phyloP scores from a whole-genome alignment of 2,329 filamentous ascomycete species.

The Parastagonospora avenae region DNA sequence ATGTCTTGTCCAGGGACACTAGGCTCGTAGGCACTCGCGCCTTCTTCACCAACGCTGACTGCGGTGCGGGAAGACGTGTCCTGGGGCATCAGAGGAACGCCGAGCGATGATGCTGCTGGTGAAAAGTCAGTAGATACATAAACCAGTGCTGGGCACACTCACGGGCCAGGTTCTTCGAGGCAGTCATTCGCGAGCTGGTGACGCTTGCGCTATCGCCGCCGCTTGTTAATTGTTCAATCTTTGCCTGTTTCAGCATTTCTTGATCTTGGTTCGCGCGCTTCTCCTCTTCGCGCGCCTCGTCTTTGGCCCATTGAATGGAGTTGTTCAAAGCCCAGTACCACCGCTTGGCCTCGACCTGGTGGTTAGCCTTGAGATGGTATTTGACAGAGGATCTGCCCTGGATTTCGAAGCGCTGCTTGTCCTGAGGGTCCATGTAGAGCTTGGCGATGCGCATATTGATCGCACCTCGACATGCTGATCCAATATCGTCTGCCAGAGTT shows the following conservation, averaged over 20 bases:
- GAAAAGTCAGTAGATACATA: constrained; percentile 3
- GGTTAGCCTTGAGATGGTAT: constrained; percentile 96
- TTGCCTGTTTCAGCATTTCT: constrained; percentile 75
- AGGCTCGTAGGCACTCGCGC: constrained; percentile 62
- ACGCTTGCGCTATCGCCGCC: constrained; percentile 51
- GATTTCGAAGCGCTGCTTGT: constrained; percentile 98
- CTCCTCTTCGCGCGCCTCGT: constrained; percentile 91
- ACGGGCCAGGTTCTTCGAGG: constrained; percentile 38
- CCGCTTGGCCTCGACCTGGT: constrained; percentile 95
- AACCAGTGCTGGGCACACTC: constrained; percentile 1
- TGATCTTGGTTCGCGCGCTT: constrained; percentile 74
- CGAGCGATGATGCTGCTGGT: constrained; percentile 50
- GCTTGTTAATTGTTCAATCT: constrained; percentile 68
- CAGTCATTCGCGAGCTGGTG: constrained; percentile 39
- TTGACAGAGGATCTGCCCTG: constrained; percentile 98
- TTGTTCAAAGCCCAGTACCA: constrained; percentile 99
- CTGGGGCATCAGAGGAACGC: constrained; percentile 53
- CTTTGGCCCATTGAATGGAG: constrained; percentile 97
- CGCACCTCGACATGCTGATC: constrained; percentile 92
- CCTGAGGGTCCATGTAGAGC: constrained; percentile 93
- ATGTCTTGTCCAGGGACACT: constrained; percentile 62
- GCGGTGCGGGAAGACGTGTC: constrained; percentile 43
- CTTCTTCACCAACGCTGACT: constrained; percentile 60
- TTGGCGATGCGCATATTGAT: constrained; percentile 99
- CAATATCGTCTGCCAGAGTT: constrained; percentile 73